Evolutionary conservation across 306 rosid species (phyloP).

Genomic region (Ochetophila trinervis): DNA sequence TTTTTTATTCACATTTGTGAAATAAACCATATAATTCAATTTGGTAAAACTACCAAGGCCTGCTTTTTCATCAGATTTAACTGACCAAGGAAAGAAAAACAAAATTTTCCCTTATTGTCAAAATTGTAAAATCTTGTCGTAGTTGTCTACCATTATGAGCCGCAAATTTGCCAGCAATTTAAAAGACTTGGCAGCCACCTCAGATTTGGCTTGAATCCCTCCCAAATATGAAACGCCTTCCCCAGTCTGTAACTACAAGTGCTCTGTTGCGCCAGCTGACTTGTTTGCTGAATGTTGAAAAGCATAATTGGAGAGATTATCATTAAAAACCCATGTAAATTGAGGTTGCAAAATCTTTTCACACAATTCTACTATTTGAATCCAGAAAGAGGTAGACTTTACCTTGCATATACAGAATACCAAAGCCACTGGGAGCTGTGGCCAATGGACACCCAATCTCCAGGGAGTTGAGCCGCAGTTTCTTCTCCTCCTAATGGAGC

Average conservation of each 20-base stretch:
- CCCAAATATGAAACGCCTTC: slow-evolving; percentile 71
- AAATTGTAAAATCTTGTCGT: background rate
- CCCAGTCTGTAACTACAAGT: slow-evolving; percentile 84
- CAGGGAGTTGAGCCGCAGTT: slow-evolving; percentile 98
- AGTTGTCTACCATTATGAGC: background rate
- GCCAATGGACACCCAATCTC: slow-evolving; percentile 96
- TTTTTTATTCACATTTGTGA: too few relatives aligned
- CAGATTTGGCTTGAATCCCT: slow-evolving; percentile 81
- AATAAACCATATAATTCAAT: too few relatives aligned
- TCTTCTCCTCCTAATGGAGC: slow-evolving; percentile 99
- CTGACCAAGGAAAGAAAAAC: background rate
- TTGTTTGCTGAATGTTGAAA: slow-evolving; percentile 69
- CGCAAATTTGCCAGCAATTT: slow-evolving; percentile 7
- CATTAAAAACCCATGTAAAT: slow-evolving; percentile 14
- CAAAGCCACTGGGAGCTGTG: slow-evolving; percentile 95
- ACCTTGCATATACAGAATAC: slow-evolving; percentile 98
- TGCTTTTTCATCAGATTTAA: background rate
- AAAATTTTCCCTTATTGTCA: slow-evolving; percentile 4
- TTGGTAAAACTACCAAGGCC: background rate
- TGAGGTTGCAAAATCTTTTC: background rate
- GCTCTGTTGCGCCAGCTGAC: slow-evolving; percentile 96
- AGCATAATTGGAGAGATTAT: background rate
- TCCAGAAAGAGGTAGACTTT: background rate
- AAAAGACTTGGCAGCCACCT: slow-evolving; percentile 18
- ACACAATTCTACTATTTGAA: background rate